Evolutionary conservation across 495 filamentous ascomycete species (phyloP), one percentile per base, ranked within the genome.

Genomic region (Aspergillus sparsus): DNA sequence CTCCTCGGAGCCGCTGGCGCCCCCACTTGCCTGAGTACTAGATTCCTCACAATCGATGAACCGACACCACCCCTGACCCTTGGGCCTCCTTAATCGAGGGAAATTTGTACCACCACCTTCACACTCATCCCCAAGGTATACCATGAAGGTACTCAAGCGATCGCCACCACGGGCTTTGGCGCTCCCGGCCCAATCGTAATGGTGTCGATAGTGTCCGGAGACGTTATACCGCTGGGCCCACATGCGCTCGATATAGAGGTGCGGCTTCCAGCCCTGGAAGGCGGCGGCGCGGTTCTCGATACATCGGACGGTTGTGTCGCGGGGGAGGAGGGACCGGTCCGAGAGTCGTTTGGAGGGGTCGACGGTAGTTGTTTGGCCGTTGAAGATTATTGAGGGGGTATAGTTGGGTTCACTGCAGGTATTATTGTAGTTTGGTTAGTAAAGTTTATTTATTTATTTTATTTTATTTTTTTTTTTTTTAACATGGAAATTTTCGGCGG

Each of bases 261-360:
- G 65, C 11, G 77, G 74, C 2, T 76, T 76, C 84, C 83, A 88
- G 69, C 89, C 89, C 62, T 90, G 88, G 71, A 92, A 87, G n/a
- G 77, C 52, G 9, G 84, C 78, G 8, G 89, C 89, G 39, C 89
- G 87, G 32, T 80, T 73, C 63, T 89, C 86, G 58, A 91, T 83
- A 73, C 89, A 91, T 35, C 83, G 81, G 5, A 90, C 85, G 2
- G 82, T 75, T 41, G 74, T 66, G 69, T 88, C 83, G 68, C 83
- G 82, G 27, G 77, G 73, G 44, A 87, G 75, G 11, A 83, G 74
- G 13, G 85, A 82, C 57, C 83, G 82, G 65, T 85, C 80, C 31
- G 84, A 86, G 61, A 79, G 74, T 11, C 85, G 83, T 39, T 81
- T 71, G 0, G 68, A 61, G 9, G 77, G 72, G 62, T 85, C 78